phyloP scores from a whole-genome alignment of 2,329 filamentous ascomycete genomes.

The Metarhizium brunneum region DNA sequence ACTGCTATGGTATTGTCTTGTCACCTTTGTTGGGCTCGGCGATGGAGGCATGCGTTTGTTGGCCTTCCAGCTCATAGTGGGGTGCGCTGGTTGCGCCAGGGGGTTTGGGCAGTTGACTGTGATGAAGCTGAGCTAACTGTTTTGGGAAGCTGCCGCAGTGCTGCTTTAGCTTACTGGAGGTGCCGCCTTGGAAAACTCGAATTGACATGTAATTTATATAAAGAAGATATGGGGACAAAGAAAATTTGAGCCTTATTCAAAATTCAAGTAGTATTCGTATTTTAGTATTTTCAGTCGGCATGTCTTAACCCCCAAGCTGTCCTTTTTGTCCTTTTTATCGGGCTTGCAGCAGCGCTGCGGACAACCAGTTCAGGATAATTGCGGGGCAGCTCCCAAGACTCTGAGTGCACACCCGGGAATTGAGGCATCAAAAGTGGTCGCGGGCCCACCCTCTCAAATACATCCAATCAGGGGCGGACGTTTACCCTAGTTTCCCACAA shows the following conservation, averaged over 20 bases:
- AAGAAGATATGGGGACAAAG: background rate
- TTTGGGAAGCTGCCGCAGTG: background rate
- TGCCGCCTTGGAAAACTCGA: background rate
- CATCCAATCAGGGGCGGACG: slow-evolving; percentile 22
- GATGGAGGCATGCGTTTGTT: slow-evolving; percentile 7
- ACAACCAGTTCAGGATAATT: background rate
- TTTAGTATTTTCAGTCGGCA: background rate
- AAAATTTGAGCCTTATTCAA: too few relatives aligned
- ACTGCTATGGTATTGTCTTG: slow-evolving; percentile 9
- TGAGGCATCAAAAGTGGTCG: slow-evolving; percentile 1
- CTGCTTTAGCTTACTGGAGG: background rate
- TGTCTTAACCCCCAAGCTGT: background rate
- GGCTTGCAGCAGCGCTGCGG: background rate
- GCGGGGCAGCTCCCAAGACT: background rate
- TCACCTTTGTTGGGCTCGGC: background rate
- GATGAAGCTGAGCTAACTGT: background rate
- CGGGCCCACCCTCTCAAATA: slow-evolving; percentile 14
- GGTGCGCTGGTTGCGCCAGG: background rate
- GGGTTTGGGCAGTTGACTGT: background rate
- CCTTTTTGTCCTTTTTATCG: background rate
- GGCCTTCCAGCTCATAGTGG: slow-evolving; percentile 6
- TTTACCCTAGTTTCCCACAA: slow-evolving; percentile 35
- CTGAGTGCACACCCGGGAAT: slow-evolving; percentile 2
- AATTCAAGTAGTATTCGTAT: background rate
- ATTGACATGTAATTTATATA: background rate